phyloP scores from a whole-genome alignment of 495 filamentous ascomycete species.

The Aspergillus funiculosus region DNA sequence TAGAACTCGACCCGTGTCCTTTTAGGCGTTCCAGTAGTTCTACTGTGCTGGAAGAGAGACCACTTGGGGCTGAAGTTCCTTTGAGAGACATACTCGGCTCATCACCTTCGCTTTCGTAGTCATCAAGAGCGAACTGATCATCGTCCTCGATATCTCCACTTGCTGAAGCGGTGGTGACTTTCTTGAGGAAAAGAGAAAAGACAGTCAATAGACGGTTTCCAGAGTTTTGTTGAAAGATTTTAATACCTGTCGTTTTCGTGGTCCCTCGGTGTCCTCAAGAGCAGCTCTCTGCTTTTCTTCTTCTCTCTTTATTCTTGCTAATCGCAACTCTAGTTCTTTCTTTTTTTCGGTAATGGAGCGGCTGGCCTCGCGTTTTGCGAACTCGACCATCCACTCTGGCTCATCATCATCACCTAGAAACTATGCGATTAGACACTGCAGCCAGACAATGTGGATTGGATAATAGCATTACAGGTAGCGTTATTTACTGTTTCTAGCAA shows the following conservation, averaged over 20 bases:
- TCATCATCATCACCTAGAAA: slow-evolving; percentile 57
- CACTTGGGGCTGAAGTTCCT: slow-evolving; percentile 23
- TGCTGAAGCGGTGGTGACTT: slow-evolving; percentile 25
- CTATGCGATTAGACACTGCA: slow-evolving; percentile 10
- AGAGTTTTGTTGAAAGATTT: background rate
- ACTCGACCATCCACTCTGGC: slow-evolving; percentile 84
- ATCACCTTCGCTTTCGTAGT: slow-evolving; percentile 70
- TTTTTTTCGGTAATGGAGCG: slow-evolving; percentile 59
- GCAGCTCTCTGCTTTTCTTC: slow-evolving; percentile 57
- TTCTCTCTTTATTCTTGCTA: slow-evolving; percentile 61
- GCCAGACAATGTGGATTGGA: background rate
- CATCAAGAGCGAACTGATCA: slow-evolving; percentile 67
- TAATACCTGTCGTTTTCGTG: slow-evolving; percentile 47
- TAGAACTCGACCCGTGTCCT: slow-evolving; percentile 27
- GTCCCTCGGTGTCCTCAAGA: slow-evolving; percentile 40
- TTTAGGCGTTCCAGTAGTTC: slow-evolving; percentile 38
- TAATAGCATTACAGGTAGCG: slow-evolving; percentile 26
- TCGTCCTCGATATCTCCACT: slow-evolving; percentile 51
- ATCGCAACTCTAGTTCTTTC: slow-evolving; percentile 63
- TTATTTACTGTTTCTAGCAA: slow-evolving; percentile 51
- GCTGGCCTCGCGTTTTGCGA: slow-evolving; percentile 59
- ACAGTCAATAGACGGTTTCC: slow-evolving; percentile 4
- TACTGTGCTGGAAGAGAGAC: slow-evolving; percentile 39
- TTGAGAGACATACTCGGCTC: slow-evolving; percentile 18
- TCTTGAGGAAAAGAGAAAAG: slow-evolving; percentile 22